Conservation (phyloP, 31 red algal species). For the Odonthalia washingtoniensis region DNA sequence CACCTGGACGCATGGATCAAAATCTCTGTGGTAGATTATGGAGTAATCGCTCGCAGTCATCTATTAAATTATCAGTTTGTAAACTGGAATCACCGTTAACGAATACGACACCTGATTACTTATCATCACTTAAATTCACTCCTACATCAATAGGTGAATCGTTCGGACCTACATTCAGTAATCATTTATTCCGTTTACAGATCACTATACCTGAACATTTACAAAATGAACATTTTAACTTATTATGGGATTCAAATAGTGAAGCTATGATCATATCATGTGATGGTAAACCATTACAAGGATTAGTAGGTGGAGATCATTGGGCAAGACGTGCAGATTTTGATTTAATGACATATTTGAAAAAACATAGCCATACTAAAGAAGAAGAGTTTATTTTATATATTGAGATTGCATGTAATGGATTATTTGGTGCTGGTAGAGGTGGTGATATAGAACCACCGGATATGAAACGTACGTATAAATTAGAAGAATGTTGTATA, state of each 20-base stretch:
- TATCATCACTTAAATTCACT: constrained; percentile 36
- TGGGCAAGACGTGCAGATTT: constrained; percentile 68
- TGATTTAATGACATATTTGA: constrained; percentile 36
- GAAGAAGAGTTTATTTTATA: constrained; percentile 53
- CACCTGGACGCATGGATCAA: too few relatives aligned
- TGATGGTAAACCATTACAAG: constrained; percentile 61
- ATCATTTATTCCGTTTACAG: constrained; percentile 68
- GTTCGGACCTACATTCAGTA: constrained; percentile 78
- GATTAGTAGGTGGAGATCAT: constrained; percentile 72
- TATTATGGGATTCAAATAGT: constrained; percentile 82
- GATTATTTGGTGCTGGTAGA: constrained; percentile 80
- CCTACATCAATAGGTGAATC: constrained; percentile 62
- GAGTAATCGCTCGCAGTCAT: too few relatives aligned
- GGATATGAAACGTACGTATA: constrained; percentile 56
- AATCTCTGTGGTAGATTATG: too few relatives aligned
- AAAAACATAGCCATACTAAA: constrained; percentile 16
- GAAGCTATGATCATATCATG: constrained; percentile 72
- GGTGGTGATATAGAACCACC: constrained; percentile 88
- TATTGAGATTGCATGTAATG: constrained; percentile 90
- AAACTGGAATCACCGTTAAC: too few relatives aligned
- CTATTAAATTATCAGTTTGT: too few relatives aligned
- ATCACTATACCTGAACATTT: constrained; percentile 48
- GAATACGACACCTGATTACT: too few relatives aligned
- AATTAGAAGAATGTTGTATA: constrained; percentile 59
- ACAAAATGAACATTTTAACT: constrained; percentile 50